Base-by-base conservation (phyloP, 2,329 filamentous ascomycete species). In the Apiospora koreana region DNA sequence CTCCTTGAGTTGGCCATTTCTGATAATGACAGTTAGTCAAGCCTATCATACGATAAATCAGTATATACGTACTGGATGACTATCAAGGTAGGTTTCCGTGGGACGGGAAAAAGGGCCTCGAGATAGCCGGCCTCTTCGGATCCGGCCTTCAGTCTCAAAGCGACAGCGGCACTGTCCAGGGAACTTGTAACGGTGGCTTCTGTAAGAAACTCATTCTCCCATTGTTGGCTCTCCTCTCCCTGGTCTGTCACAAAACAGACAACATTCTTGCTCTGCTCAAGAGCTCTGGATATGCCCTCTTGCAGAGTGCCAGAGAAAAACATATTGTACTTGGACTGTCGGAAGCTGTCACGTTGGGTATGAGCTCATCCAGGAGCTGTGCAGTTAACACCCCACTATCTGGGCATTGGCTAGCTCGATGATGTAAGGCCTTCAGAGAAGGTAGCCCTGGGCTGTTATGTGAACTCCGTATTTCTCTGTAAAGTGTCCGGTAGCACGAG, bases 161-260 rank as follows among this genome's bases (percentile, higher is more conserved):
- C 82, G 25, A 98, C 85, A 2, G 93, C 88, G 76, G 91, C 88
- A 45, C 86, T 83, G 35, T 84, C 81, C 70, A 96, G 84, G 38
- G 89, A 77, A 68, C 82, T 81, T 68, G 83, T 85, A 68, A 92
- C 90, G 71, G 86, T 81, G 35, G 85, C 80, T 73, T 91, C 87
- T 31, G 81, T 79, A 35, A 93, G 81, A 77, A 90, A 95, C 21
- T 92, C 90, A 38, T 86, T 81, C 80, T 96, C 93, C 94, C 94
- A 97, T 72, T 79, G 82, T 68, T 84, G 82, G 79, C 93, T 95
- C 77, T 93, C 90, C 38, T 89, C 86, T 50, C 87, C 86, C 68
- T 89, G 88, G 79, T 97, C 93, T 94, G 76, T 89, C 42, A 97
- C 91, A 80, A 98, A 97, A 82, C 94, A 97, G 41, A 93, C 88